Base-by-base conservation (phyloP, 2,329 filamentous ascomycete species). In the Rhinocladiella mackenziei region DNA sequence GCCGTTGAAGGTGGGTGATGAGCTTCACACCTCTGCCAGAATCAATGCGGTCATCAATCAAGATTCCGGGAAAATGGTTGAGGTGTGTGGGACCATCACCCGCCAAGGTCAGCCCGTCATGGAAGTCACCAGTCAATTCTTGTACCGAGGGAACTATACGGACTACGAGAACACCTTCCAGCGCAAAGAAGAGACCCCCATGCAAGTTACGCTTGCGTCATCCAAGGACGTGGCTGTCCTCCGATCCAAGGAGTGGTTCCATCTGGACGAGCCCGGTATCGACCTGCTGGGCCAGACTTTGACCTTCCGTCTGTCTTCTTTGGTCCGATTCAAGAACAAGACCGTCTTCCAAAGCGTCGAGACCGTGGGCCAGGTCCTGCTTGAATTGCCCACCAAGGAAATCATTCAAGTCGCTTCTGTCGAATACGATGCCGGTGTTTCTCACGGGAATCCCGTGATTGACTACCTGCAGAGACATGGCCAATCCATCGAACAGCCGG, bases 141-240 rank as follows among this genome's bases (percentile, higher is more conserved):
- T 98, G 60, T 98, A 98, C 75, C 84, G 94, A 37, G 92, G 92
- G 44, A 76, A 77, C 20, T 98, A 98, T 71, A 85, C 78, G 43
- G 94, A 98, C 66, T 98, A 81, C 58, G 86, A 96, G 71, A 98
- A 95, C 71, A 98, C 94, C 5, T 98, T 98, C 81, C 89, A 97
- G 71, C 86, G 92, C 64, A 97, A 96, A 78, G 80, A 83, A 5
- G 92, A 98, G 72, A 94, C 86, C 1, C 89, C 91, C 1, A 92
- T 97, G 76, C 86, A 98, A 69, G 74, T 98, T 19, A 85, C 94
- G 61, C 78, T 98, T 36, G 82, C 76, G 10, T 89, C 88, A 2
- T 83, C 79, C 62, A 94, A 92, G 71, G 94, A 98, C 58, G 83
- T 98, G 29, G 91, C 92, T 34, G 84, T 98, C 15, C 77, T 98